These are phyloP conservation scores for Pythium rishiriense DNA, from an alignment of 352 stramenopile species.

Conservation along the genomic window DNA sequence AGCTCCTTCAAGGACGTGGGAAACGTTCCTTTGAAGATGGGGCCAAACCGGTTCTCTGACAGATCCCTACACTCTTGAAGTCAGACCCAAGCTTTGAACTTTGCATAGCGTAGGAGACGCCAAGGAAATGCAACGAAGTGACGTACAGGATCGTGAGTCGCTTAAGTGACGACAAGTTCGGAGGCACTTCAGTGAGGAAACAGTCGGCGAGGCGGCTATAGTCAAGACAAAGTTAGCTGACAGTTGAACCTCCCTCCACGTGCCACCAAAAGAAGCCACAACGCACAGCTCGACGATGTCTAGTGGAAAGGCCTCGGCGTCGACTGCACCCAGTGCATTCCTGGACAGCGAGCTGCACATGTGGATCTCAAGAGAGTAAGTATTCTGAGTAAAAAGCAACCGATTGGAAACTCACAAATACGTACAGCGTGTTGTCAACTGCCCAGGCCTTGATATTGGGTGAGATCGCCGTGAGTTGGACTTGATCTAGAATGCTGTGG, in stretches of 20 bases:
- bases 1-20: slow-evolving; percentile 16
- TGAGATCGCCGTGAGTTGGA: slow-evolving; percentile 22
- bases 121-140: background rate
- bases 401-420: background rate
- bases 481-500: slow-evolving; percentile 22
- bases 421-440: slow-evolving; percentile 26
- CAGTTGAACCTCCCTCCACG: background rate
- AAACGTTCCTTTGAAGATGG: slow-evolving; percentile 17
- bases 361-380: background rate
- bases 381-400: background rate
- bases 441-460: slow-evolving; percentile 25
- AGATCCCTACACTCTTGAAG: slow-evolving; percentile 14
- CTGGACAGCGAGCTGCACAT: slow-evolving; percentile 21
- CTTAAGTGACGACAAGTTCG: slow-evolving; percentile 13
- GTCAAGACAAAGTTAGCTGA: background rate
- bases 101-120: background rate
- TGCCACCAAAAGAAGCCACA: background rate
- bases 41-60: slow-evolving; percentile 19
- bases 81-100: background rate
- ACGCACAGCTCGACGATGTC: slow-evolving; percentile 26
- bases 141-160: slow-evolving; percentile 27
- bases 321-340: slow-evolving; percentile 20
- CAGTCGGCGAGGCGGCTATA: slow-evolving; percentile 20
- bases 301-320: slow-evolving; percentile 16
- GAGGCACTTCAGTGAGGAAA: slow-evolving; percentile 21